These are phyloP conservation scores for Aspergillus saccharolyticus DNA, from an alignment of 495 filamentous ascomycete genomes.

Conservation along the genomic window DNA sequence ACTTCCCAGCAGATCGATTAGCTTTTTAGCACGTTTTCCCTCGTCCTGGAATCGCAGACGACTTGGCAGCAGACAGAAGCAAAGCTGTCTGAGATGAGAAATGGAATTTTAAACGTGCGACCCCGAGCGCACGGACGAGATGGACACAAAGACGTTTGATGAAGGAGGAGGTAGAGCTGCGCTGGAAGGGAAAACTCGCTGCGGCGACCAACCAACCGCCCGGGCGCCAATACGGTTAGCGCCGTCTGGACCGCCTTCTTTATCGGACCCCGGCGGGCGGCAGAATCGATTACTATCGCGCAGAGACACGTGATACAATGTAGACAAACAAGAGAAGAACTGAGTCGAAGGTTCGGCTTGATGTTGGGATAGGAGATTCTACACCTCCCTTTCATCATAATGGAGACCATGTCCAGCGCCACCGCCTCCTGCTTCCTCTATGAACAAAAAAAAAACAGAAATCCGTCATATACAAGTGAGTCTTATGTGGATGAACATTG, in stretches of 20 bases:
- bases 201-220: conserved; percentile 20
- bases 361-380: too few relatives aligned
- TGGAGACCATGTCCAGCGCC: too few relatives aligned
- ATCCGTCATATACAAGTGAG: too few relatives aligned
- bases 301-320: too few relatives aligned
- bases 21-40: conserved; percentile 1
- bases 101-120: not conserved
- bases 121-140: conserved; percentile 2
- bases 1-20: conserved; percentile 10
- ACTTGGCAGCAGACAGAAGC: not conserved
- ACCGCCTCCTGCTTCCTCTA: too few relatives aligned
- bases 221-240: conserved; percentile 16
- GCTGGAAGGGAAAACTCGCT: conserved; percentile 22
- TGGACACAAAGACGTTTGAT: conserved; percentile 1
- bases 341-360: too few relatives aligned
- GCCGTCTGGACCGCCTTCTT: conserved; percentile 26
- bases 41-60: not conserved
- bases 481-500: too few relatives aligned
- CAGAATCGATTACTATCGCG: conserved; percentile 27
- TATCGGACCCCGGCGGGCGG: conserved; percentile 8
- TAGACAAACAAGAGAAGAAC: too few relatives aligned
- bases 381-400: too few relatives aligned
- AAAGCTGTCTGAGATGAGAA: not conserved
- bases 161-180: conserved; percentile 11
- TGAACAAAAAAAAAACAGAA: too few relatives aligned